Conservation (phyloP, 768 basidiomycete species). For the Phlebiopsis flavidoalba region DNA sequence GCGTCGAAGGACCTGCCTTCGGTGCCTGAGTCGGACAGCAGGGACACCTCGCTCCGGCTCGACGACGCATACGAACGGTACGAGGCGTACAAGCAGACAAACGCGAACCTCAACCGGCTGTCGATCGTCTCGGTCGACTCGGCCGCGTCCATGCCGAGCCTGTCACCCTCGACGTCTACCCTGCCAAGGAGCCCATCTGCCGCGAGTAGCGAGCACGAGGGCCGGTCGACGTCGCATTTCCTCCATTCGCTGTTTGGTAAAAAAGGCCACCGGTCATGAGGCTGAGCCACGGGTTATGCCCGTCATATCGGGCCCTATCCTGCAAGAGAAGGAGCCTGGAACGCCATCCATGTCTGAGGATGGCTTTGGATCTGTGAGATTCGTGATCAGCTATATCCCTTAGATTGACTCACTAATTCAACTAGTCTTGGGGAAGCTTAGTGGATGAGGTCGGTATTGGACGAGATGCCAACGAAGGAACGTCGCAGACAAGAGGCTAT, state of each 20-base stretch:
- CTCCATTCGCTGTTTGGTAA: conserved; percentile 54
- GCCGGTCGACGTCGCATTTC: conserved; percentile 36
- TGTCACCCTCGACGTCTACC: conserved; percentile 7
- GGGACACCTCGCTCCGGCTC: conserved; percentile 28
- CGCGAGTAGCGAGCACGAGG: conserved; percentile 6
- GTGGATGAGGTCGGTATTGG: conserved; percentile 80
- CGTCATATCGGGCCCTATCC: conserved; percentile 68
- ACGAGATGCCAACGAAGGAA: conserved; percentile 73
- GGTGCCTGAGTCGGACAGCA: conserved; percentile 29
- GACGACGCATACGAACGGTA: conserved; percentile 91
- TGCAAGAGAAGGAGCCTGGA: conserved; percentile 27
- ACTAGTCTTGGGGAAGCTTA: conserved; percentile 87
- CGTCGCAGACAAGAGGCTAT: conserved; percentile 91
- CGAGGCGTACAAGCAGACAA: conserved; percentile 68
- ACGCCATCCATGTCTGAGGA: conserved; percentile 42
- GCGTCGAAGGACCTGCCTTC: conserved; percentile 51
- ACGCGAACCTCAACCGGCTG: conserved; percentile 43
- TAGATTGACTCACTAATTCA: background rate
- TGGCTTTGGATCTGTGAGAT: conserved; percentile 62
- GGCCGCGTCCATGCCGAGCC: conserved; percentile 21
- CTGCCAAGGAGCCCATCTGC: conserved; percentile 15
- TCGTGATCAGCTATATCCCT: conserved; percentile 1
- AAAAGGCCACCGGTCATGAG: conserved; percentile 48
- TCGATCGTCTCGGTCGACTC: conserved; percentile 61
- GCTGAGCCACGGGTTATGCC: conserved; percentile 39